A percentile compares a stretch with the other conserved stretches of the same genome.
Evolutionary conservation across 306 rosid species (phyloP).

Genomic region (Echinosophora koreensis): DNA sequence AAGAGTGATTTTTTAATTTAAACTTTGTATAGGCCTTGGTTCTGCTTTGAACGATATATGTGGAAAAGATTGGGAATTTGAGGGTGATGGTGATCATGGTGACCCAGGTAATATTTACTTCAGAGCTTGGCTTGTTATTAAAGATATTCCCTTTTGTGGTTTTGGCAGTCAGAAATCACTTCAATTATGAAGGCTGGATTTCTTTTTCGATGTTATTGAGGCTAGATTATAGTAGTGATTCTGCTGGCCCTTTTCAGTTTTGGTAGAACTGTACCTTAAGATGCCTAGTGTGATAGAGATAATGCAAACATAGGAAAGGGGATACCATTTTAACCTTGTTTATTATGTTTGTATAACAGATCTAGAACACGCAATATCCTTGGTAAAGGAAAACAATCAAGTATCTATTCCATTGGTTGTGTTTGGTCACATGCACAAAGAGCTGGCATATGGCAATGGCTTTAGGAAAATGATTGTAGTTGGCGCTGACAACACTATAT

Average conservation of each 20-base stretch:
- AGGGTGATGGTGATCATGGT: constrained; percentile 78
- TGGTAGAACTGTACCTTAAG: constrained; percentile 36
- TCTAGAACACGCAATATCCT: constrained; percentile 69
- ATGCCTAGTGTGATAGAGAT: constrained; percentile 29
- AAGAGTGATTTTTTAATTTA: constrained; percentile 40
- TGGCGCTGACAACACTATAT: constrained; percentile 67
- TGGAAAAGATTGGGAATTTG: constrained; percentile 88
- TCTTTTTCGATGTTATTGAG: background rate
- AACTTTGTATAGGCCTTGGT: constrained; percentile 77
- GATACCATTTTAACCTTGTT: constrained; percentile 34
- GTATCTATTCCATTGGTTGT: constrained; percentile 68
- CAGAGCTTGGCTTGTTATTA: constrained; percentile 18
- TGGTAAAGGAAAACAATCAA: constrained; percentile 62
- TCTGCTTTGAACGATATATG: constrained; percentile 84
- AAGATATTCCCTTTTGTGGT: constrained; percentile 28
- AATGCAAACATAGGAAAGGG: constrained; percentile 35
- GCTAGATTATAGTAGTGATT: background rate
- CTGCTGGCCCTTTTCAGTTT: constrained; percentile 37
- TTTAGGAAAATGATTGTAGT: constrained; percentile 78
- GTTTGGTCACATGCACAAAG: constrained; percentile 91
- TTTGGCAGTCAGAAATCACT: constrained; percentile 27
- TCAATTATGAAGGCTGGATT: constrained; percentile 1
- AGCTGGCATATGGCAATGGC: constrained; percentile 75
- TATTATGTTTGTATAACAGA: constrained; percentile 53
- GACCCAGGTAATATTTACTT: constrained; percentile 71